phyloP scores from a whole-genome alignment of 2,329 filamentous ascomycete genomes.

The Diaporthe velutina region DNA sequence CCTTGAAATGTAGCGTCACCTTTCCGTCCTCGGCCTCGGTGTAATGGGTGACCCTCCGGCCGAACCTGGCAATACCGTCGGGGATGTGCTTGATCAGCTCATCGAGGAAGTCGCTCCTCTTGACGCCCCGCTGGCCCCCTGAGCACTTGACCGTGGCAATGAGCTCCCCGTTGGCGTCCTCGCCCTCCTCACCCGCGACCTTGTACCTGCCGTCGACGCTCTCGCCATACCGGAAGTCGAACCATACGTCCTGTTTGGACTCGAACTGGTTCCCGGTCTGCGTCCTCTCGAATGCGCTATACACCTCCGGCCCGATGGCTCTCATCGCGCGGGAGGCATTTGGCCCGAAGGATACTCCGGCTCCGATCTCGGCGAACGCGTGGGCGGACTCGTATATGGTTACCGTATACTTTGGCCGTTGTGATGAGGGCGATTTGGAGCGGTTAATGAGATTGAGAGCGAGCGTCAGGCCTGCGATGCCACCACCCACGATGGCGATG shows the following conservation, averaged over 20 bases:
- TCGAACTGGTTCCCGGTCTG: slow-evolving; percentile 45
- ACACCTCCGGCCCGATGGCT: slow-evolving; percentile 44
- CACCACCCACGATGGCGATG: slow-evolving; percentile 70
- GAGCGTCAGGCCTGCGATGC: slow-evolving; percentile 68
- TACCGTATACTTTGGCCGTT: slow-evolving; percentile 35
- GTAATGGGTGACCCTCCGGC: slow-evolving; percentile 38
- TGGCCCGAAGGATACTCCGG: slow-evolving; percentile 68
- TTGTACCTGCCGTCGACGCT: slow-evolving; percentile 38
- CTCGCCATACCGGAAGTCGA: slow-evolving; percentile 45
- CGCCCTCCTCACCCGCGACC: slow-evolving; percentile 35
- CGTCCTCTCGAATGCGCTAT: slow-evolving; percentile 46
- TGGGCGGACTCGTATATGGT: slow-evolving; percentile 68
- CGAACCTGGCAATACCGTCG: slow-evolving; percentile 38
- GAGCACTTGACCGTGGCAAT: slow-evolving; percentile 36
- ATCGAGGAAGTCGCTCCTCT: slow-evolving; percentile 44
- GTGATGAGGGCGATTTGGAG: slow-evolving; percentile 42
- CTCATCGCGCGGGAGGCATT: slow-evolving; percentile 53
- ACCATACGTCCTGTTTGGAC: slow-evolving; percentile 45
- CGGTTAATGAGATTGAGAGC: slow-evolving; percentile 52
- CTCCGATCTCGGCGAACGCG: slow-evolving; percentile 69
- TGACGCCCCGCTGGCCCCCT: slow-evolving; percentile 44
- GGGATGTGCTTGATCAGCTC: slow-evolving; percentile 42
- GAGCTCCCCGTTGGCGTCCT: slow-evolving; percentile 37
- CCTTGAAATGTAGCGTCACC: slow-evolving; percentile 34
- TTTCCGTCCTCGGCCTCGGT: slow-evolving; percentile 16